Conservation (phyloP, 2,329 filamentous ascomycete genomes). For the Lasiodiplodia sp. region DNA sequence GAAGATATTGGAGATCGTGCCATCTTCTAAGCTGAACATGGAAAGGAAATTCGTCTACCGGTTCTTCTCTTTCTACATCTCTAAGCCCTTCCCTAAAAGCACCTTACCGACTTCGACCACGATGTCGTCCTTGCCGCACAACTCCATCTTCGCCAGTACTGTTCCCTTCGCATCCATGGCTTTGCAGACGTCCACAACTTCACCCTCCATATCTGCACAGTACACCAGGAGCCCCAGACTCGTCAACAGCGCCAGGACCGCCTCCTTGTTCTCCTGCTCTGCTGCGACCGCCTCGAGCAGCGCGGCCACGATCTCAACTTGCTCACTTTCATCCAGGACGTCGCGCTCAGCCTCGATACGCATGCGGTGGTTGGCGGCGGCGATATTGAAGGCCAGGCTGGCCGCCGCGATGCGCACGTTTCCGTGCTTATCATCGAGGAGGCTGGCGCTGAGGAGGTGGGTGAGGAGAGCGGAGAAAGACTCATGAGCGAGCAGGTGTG, state of each 20-base stretch:
- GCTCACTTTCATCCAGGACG: conserved; percentile 70
- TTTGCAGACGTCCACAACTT: conserved; percentile 79
- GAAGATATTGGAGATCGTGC: not conserved
- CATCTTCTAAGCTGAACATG: not conserved
- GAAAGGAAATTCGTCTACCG: not conserved
- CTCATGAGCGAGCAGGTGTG: conserved; percentile 65
- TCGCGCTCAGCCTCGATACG: conserved; percentile 59
- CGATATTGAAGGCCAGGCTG: conserved; percentile 83
- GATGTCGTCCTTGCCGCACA: conserved; percentile 21
- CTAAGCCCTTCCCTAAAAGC: conserved; percentile 26
- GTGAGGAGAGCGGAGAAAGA: conserved; percentile 58
- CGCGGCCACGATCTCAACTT: conserved; percentile 83
- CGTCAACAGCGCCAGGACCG: conserved; percentile 77
- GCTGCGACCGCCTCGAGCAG: conserved; percentile 74
- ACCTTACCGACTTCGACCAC: conserved; percentile 27
- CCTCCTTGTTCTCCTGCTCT: conserved; percentile 66
- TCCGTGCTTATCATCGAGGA: conserved; percentile 77
- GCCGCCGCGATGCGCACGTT: conserved; percentile 83
- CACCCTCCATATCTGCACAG: conserved; percentile 71
- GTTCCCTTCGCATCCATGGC: conserved; percentile 70
- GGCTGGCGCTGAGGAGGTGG: conserved; percentile 76
- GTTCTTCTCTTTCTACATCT: conserved; percentile 8
- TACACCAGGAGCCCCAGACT: conserved; percentile 80
- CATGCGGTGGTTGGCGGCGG: conserved; percentile 71
- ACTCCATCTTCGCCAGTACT: conserved; percentile 14